Conservation (phyloP, 192 early-diverging fungal genomes). For the Coemansia sp. region DNA sequence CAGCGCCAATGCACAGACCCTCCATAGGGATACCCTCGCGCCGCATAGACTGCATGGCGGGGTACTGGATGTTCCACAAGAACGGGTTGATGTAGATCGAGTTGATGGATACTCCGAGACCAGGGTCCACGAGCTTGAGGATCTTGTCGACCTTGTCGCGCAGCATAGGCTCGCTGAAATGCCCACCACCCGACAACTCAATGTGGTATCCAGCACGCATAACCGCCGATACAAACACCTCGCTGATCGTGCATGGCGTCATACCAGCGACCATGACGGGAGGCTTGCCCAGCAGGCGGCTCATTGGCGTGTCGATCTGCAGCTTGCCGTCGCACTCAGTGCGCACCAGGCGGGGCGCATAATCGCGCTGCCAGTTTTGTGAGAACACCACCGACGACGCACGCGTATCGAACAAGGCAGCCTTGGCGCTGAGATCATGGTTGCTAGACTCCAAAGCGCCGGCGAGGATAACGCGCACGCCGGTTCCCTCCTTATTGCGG, state of each 20-base stretch:
- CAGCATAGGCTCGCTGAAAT: constrained; percentile 75
- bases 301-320: constrained; percentile 87
- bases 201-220: constrained; percentile 90
- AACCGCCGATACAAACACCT: constrained; percentile 78
- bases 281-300: constrained; percentile 79
- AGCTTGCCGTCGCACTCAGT: constrained; percentile 59
- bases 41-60: constrained; percentile 78
- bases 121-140: constrained; percentile 68
- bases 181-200: constrained; percentile 92
- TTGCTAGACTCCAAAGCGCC: constrained; percentile 17
- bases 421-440: constrained; percentile 66
- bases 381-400: constrained; percentile 68
- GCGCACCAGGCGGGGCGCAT: constrained; percentile 79
- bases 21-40: constrained; percentile 85
- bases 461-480: constrained; percentile 59
- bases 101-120: constrained; percentile 89
- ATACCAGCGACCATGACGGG: constrained; percentile 96
- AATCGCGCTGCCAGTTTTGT: constrained; percentile 84
- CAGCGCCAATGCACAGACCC: constrained; percentile 90
- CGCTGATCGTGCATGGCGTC: constrained; percentile 84
- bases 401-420: constrained; percentile 71
- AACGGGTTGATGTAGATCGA: constrained; percentile 86
- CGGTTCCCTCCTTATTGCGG: constrained; percentile 86
- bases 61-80: constrained; percentile 85
- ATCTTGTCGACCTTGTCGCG: constrained; percentile 73